A percentile compares a stretch with the other conserved stretches of the same genome.
phyloP scores from a whole-genome alignment of 2,329 filamentous ascomycete genomes.

The Xylariaceae sp. region DNA sequence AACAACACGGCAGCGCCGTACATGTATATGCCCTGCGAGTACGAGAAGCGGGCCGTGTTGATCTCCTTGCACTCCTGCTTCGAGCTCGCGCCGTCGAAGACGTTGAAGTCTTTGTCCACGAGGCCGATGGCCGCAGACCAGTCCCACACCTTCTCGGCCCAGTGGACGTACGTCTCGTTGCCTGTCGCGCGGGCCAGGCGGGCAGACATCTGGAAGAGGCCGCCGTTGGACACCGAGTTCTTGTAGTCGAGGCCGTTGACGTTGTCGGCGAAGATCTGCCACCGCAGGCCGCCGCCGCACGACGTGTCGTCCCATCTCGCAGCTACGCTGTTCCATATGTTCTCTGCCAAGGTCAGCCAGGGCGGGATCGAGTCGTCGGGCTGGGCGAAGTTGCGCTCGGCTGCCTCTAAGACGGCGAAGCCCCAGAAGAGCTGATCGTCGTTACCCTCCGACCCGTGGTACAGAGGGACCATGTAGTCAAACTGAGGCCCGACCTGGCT shows the following conservation, averaged over 20 bases:
- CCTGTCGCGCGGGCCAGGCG: constrained; percentile 66
- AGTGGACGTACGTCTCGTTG: constrained; percentile 59
- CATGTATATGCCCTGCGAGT: constrained; percentile 60
- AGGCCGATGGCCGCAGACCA: constrained; percentile 56
- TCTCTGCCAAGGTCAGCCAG: constrained; percentile 63
- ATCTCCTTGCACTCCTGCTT: constrained; percentile 47
- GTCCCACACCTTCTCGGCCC: constrained; percentile 62
- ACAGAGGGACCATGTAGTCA: constrained; percentile 55
- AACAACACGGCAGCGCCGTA: constrained; percentile 60
- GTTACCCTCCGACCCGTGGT: constrained; percentile 60
- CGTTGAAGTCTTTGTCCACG: constrained; percentile 47
- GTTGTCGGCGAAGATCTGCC: constrained; percentile 77
- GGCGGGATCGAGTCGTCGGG: constrained; percentile 50
- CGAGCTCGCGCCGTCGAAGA: constrained; percentile 59
- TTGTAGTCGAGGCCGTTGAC: constrained; percentile 74
- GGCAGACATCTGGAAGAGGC: constrained; percentile 76
- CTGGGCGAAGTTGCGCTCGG: constrained; percentile 62
- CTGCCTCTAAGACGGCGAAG: constrained; percentile 60
- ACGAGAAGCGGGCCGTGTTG: constrained; percentile 57
- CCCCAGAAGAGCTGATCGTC: constrained; percentile 74
- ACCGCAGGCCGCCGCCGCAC: constrained; percentile 69
- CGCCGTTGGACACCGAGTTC: constrained; percentile 74
- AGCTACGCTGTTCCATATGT: constrained; percentile 67
- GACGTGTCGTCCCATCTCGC: constrained; percentile 61
- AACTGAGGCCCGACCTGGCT: constrained; percentile 51